Percentiles rank a stretch among this genome's conserved stretches.
Conservation (phyloP, 768 basidiomycete genomes). For the Chalciporus chontae region DNA sequence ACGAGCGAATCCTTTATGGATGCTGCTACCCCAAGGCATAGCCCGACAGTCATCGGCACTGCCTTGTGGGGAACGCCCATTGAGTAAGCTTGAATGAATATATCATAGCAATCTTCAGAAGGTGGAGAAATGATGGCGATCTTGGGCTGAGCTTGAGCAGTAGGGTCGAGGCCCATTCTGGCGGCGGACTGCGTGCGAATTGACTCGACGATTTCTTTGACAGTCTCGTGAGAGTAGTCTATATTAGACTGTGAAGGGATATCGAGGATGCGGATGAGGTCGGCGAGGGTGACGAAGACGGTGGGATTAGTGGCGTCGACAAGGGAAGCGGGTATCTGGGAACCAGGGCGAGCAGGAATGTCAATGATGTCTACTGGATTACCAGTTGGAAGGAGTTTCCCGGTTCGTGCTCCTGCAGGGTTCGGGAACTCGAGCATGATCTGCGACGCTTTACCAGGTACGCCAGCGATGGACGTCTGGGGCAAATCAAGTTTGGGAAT, state of each 20-base stretch:
- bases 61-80: constrained; percentile 74
- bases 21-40: constrained; percentile 65
- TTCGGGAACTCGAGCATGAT: constrained; percentile 65
- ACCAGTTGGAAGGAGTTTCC: constrained; percentile 64
- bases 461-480: constrained; percentile 61
- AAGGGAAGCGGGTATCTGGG: constrained; percentile 43
- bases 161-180: constrained; percentile 62
- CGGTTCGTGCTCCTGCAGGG: constrained; percentile 68
- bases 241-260: constrained; percentile 14
- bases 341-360: constrained; percentile 21
- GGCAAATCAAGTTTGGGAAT: constrained; percentile 43
- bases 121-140: constrained; percentile 53
- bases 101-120: constrained; percentile 22
- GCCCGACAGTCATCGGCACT: constrained; percentile 68
- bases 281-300: constrained; percentile 51
- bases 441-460: constrained; percentile 59
- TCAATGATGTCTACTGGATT: constrained; percentile 43
- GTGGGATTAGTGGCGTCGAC: constrained; percentile 77
- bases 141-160: constrained; percentile 66
- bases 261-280: constrained; percentile 40
- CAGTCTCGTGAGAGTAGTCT: constrained; percentile 5
- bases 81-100: constrained; percentile 57
- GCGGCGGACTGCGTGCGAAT: constrained; percentile 54
- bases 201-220: constrained; percentile 40
- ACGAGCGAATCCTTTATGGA: constrained; percentile 52